Evolutionary conservation across 139 green algal species (phyloP).

Genomic region (Ettlia oleoabundans): DNA sequence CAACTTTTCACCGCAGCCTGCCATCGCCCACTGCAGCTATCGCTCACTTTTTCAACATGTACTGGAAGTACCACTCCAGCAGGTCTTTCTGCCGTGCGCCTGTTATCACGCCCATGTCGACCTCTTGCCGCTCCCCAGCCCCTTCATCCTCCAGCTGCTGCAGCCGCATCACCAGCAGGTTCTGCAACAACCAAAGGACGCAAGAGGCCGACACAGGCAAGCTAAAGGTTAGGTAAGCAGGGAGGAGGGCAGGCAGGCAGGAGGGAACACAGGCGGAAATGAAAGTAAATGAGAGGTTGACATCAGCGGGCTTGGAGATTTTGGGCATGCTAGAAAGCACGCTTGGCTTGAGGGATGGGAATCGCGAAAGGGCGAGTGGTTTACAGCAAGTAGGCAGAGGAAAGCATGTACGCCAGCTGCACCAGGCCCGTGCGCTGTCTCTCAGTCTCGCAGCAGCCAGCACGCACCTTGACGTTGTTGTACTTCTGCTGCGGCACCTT

Average conservation of each 20-base stretch:
- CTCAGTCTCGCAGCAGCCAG: background rate
- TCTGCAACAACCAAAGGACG: conserved; percentile 39
- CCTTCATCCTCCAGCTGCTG: conserved; percentile 54
- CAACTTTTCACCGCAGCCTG: too few species aligned
- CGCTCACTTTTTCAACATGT: conserved; percentile 55
- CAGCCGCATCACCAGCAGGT: conserved; percentile 69
- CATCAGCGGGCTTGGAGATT: too few species aligned
- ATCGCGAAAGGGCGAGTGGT: too few species aligned
- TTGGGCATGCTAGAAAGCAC: too few species aligned
- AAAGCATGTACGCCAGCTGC: too few species aligned
- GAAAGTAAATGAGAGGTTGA: too few species aligned
- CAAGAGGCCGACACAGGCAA: background rate
- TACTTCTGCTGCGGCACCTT: conserved; percentile 80
- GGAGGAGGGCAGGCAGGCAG: too few species aligned
- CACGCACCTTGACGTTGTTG: conserved; percentile 76
- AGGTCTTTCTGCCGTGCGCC: conserved; percentile 80
- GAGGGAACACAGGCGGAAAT: too few species aligned
- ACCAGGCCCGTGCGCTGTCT: background rate
- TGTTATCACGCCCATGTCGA: conserved; percentile 35
- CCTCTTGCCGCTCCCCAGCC: conserved; percentile 13
- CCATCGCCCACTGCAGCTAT: too few species aligned
- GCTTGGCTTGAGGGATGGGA: too few species aligned
- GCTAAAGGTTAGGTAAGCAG: too few species aligned
- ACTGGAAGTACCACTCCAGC: conserved; percentile 87
- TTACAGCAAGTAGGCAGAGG: too few species aligned